Conservation (phyloP, 1,284 basidiomycete species). For the Coniferiporia weirii region DNA sequence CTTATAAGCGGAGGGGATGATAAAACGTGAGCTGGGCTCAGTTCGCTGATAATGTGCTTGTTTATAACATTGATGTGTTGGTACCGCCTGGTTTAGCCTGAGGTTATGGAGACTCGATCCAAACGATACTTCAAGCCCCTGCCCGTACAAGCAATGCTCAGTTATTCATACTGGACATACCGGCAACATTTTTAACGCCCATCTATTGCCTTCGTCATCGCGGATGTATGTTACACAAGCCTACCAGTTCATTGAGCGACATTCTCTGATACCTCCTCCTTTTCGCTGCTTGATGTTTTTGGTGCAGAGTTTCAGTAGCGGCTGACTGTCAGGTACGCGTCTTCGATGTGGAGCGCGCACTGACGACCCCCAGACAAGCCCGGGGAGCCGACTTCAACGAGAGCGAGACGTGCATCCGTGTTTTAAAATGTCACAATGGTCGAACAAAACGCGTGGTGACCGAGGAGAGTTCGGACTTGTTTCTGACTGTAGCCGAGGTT, state of each 20-base stretch:
- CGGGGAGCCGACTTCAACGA: conserved; percentile 37
- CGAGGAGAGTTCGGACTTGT: conserved; percentile 78
- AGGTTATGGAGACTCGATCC: conserved; percentile 63
- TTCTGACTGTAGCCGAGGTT: conserved; percentile 83
- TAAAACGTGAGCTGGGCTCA: conserved; percentile 51
- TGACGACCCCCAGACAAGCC: conserved; percentile 31
- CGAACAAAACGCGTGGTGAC: conserved; percentile 80
- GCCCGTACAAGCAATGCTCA: conserved; percentile 56
- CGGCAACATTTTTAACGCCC: conserved; percentile 84
- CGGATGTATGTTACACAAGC: conserved; percentile 42
- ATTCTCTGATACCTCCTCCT: background rate
- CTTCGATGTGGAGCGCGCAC: conserved; percentile 64
- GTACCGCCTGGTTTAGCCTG: conserved; percentile 36
- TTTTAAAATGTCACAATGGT: conserved; percentile 62
- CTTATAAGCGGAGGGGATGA: conserved; percentile 83
- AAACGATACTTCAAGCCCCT: conserved; percentile 34
- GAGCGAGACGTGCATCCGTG: conserved; percentile 42
- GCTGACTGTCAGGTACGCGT: conserved; percentile 78
- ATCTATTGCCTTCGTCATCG: conserved; percentile 74
- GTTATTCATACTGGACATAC: conserved; percentile 76
- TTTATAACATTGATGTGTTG: background rate
- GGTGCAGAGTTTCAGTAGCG: conserved; percentile 64
- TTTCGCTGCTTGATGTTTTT: conserved; percentile 10
- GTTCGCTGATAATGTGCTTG: conserved; percentile 22
- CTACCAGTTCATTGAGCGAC: conserved; percentile 6